Conservation (phyloP, 257 asterid species). For the Fraxinus cuspidata region DNA sequence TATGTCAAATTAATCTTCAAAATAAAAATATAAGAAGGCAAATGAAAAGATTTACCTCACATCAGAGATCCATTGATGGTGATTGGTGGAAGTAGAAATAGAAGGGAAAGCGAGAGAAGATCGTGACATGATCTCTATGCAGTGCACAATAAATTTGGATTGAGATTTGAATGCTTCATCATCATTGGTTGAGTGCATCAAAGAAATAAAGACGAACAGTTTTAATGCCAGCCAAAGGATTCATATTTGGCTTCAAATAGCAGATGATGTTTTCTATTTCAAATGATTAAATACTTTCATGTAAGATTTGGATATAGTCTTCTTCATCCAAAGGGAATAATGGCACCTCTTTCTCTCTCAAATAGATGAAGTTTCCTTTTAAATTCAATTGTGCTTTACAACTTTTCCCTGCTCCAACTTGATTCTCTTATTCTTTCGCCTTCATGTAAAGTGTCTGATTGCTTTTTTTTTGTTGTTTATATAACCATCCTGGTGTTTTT, state of each 20-base stretch:
- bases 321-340: background rate
- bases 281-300: background rate
- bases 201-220: background rate
- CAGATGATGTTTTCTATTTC: background rate
- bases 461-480: constrained; percentile 2
- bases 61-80: background rate
- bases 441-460: background rate
- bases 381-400: background rate
- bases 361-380: constrained; percentile 1
- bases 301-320: background rate
- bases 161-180: background rate
- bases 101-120: background rate
- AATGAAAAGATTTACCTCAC: background rate
- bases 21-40: background rate
- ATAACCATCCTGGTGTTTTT: background rate
- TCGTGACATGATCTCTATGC: background rate
- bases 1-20: background rate
- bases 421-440: constrained; percentile 16
- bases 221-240: background rate
- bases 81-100: background rate
- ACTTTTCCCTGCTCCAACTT: background rate
- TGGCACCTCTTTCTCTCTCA: constrained; percentile 10
- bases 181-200: background rate
- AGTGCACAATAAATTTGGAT: background rate
- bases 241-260: background rate